Evolutionary conservation across 768 basidiomycete species (phyloP), one percentile per base, ranked within the genome.

Genomic region (Sarcomyxa edulis): DNA sequence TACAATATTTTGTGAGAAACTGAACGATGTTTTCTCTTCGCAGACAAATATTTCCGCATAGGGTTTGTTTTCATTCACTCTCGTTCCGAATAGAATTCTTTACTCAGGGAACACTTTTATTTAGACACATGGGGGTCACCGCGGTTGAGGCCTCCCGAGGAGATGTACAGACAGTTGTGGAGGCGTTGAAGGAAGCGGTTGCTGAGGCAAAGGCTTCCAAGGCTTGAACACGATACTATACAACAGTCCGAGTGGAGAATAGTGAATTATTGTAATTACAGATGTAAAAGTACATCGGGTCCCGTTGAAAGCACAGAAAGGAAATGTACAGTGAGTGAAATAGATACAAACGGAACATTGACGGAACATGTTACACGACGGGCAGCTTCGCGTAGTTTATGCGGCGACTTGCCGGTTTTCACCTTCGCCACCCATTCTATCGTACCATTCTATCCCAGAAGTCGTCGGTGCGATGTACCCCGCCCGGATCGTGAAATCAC

Each of bases 401-500:
- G 23, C 27, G 4, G 56, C 48, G 32, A 52, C 50, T 46, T 70
- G 64, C 38, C 49, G 50, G 40, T 81, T 60, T 43, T 71, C 61
- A 5, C 84, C 85, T 53, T 90, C 83, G 0, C 89, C 88, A 11
- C 89, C 89, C 67, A 82, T 76, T 12, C 74, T 65, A 32, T 90
- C 85, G 59, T 94, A 96, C 84, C 91, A 97, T 33, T 77, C 68
- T 50, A 74, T 86, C 12, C 94, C 94, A 25, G 81, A 75, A 1
- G 78, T 85, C 0, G 89, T 93, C 2, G 86, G 74, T 24, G 88
- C 74, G 48, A 98, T 92, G 53, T 94, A 92, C 30, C 94, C 92
- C 18, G 79, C 84, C 32, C 95, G 74, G 46, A 99, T 85, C 22
- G 90, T 89, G 58, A 87, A 99, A 61, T 98, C 96, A 22, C 96